A percentile compares a stretch with the other conserved stretches of the same genome.
Evolutionary conservation across 2,329 filamentous ascomycete species (phyloP).

Genomic region (Aspergillus sp.): DNA sequence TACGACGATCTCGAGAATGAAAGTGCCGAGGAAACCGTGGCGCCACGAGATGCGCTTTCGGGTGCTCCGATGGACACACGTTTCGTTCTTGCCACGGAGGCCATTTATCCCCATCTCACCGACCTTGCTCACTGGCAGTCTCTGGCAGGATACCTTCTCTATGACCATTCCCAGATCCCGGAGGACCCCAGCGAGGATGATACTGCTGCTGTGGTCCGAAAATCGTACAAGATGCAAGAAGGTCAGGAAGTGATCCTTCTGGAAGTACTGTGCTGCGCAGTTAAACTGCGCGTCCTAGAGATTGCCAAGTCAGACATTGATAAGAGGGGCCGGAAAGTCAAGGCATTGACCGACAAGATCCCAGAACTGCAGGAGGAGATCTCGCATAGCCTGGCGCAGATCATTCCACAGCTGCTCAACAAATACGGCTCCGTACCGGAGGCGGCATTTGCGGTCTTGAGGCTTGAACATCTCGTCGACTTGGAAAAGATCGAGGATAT

Average conservation of each 20-base stretch:
- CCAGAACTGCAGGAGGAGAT: slow-evolving; percentile 74
- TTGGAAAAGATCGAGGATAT: slow-evolving; percentile 86
- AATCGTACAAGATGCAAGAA: slow-evolving; percentile 70
- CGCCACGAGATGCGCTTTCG: slow-evolving; percentile 50
- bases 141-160: slow-evolving; percentile 84
- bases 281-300: slow-evolving; percentile 71
- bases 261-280: slow-evolving; percentile 80
- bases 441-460: slow-evolving; percentile 81
- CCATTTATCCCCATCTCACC: slow-evolving; percentile 76
- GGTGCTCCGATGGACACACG: slow-evolving; percentile 72
- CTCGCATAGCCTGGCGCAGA: slow-evolving; percentile 71
- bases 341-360: slow-evolving; percentile 61
- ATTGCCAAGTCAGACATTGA: slow-evolving; percentile 62
- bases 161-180: slow-evolving; percentile 75
- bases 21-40: slow-evolving; percentile 24
- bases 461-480: slow-evolving; percentile 82
- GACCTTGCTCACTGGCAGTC: slow-evolving; percentile 86
- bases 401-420: slow-evolving; percentile 83
- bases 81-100: slow-evolving; percentile 82
- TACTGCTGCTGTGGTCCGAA: slow-evolving; percentile 65
- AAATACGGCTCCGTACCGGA: slow-evolving; percentile 90
- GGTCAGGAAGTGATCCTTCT: slow-evolving; percentile 82
- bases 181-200: slow-evolving; percentile 57
- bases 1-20: slow-evolving; percentile 69
- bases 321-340: slow-evolving; percentile 58